Evolutionary conservation across 805 yeast species (phyloP), one percentile per base, ranked within the genome.

Genomic region (Saccharomycopsis lassenensis): DNA sequence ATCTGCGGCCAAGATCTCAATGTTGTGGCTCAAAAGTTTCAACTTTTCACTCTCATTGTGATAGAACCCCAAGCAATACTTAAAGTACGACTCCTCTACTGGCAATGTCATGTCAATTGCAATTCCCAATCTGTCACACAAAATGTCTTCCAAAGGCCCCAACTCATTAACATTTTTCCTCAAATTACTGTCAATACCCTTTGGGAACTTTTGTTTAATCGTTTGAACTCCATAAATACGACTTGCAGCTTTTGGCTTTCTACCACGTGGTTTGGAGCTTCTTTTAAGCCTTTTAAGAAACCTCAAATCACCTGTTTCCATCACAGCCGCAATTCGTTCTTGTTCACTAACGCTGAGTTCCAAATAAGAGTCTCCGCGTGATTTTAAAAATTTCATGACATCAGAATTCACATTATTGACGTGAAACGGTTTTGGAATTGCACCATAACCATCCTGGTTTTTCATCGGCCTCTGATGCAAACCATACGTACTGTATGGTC

Each of bases 91-190:
- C 17, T 38, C 38, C 4, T 38, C 39, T 7, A 28, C 7, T 6
- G 37, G 15, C 11, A 36, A 21, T 5, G 40, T 29, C 11, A 30
- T 14, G 27, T 44, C 43, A 15, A 44, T 30, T 14, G 19, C 17
- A 20, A 44, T 33, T 6, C 45, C 47, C 6, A 44, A 27, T 28
- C 39, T 39, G 7, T 25, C 18, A 24, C 44, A 17, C 22, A 44
- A 12, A 17, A 40, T 22, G n/a, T 33, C 41, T 14, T 42, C 41
- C 14, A 44, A 27, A 11, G 45, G 41, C 10, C 20, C 15, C 20
- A 43, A 23, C 2, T 30, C 35, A 10, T 12, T 21, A 15, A 43
- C 32, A 12, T 20, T 22, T 16, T 35, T 32, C 10, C 33, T 24
- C 5, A 28, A 22, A 15, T 31, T 40, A 5, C 23, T 21, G 7